A percentile compares a stretch with the other conserved stretches of the same genome.
Evolutionary conservation across 1,284 basidiomycete genomes (phyloP).

Genomic region (Filobasidium uniguttulatum): DNA sequence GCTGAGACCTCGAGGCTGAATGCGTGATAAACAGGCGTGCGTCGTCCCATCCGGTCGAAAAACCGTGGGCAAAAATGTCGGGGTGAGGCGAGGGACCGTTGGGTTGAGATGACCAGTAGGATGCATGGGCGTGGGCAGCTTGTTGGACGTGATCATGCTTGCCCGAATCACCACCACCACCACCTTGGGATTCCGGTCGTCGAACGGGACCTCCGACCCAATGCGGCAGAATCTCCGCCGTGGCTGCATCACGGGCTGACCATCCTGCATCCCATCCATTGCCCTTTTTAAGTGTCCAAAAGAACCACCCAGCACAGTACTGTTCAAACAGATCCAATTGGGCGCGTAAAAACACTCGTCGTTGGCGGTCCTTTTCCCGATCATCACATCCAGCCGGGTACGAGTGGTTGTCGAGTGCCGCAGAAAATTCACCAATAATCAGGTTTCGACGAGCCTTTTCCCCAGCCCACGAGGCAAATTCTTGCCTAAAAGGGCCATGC

Average conservation of each 20-base stretch:
- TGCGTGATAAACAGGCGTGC: conserved; percentile 44
- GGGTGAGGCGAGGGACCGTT: conserved; percentile 47
- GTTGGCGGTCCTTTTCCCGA: conserved; percentile 41
- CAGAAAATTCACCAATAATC: conserved; percentile 75
- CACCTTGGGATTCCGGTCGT: conserved; percentile 17
- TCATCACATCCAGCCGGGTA: conserved; percentile 41
- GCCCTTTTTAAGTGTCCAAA: conserved; percentile 78
- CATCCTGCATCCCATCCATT: conserved; percentile 57
- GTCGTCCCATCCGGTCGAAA: conserved; percentile 56
- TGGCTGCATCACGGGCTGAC: conserved; percentile 57
- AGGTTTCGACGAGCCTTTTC: conserved; percentile 46
- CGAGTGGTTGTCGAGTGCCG: conserved; percentile 56
- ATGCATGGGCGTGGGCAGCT: conserved; percentile 44
- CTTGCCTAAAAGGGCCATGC: conserved; percentile 15
- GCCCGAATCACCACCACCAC: conserved; percentile 25
- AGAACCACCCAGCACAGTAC: conserved; percentile 62
- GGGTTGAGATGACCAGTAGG: conserved; percentile 45
- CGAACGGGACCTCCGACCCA: conserved; percentile 36
- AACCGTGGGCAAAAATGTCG: conserved; percentile 55
- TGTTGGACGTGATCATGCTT: conserved; percentile 34
- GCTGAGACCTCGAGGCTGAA: conserved; percentile 20
- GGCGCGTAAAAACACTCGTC: conserved; percentile 47
- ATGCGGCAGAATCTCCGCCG: conserved; percentile 48
- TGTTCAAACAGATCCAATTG: conserved; percentile 57
- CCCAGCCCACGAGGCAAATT: conserved; percentile 30